Evolutionary conservation across 2,329 filamentous ascomycete species (phyloP).

Genomic region (Aspergillus floridensis): DNA sequence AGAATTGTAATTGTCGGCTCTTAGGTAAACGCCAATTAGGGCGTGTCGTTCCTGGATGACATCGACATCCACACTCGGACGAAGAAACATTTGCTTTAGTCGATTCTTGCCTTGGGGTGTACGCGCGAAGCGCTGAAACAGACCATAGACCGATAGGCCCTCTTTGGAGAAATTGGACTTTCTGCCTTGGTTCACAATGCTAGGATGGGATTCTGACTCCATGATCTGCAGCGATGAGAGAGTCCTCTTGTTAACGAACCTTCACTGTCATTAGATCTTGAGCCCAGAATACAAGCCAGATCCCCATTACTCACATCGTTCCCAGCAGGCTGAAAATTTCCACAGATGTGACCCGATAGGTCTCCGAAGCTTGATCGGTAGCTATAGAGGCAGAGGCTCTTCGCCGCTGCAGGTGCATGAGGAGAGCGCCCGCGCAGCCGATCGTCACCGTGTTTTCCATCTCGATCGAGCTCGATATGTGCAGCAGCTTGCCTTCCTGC

Average conservation of each 20-base stretch:
- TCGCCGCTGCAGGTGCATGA: conserved; percentile 73
- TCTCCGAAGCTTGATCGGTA: conserved; percentile 54
- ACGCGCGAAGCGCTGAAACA: conserved; percentile 71
- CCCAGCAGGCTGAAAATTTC: conserved; percentile 71
- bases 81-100: conserved; percentile 77
- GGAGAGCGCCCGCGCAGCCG: conserved; percentile 81
- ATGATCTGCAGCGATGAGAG: conserved; percentile 81
- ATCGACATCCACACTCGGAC: conserved; percentile 67
- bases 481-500: conserved; percentile 63
- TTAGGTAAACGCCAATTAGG: conserved; percentile 65
- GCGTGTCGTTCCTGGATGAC: conserved; percentile 70
- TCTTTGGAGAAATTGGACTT: conserved; percentile 68
- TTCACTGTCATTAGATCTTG: conserved; percentile 36
- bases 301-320: conserved; percentile 51
- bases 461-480: conserved; percentile 68
- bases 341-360: conserved; percentile 62
- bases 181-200: conserved; percentile 70
- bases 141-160: conserved; percentile 75
- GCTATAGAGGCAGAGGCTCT: conserved; percentile 62
- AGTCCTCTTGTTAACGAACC: conserved; percentile 81
- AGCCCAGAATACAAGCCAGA: not conserved
- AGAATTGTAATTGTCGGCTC: conserved; percentile 62
- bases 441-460: conserved; percentile 72
- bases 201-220: conserved; percentile 77
- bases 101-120: conserved; percentile 75